These are phyloP conservation scores for Auricularia heimuer DNA, from an alignment of 768 basidiomycete species.

Conservation along the genomic window DNA sequence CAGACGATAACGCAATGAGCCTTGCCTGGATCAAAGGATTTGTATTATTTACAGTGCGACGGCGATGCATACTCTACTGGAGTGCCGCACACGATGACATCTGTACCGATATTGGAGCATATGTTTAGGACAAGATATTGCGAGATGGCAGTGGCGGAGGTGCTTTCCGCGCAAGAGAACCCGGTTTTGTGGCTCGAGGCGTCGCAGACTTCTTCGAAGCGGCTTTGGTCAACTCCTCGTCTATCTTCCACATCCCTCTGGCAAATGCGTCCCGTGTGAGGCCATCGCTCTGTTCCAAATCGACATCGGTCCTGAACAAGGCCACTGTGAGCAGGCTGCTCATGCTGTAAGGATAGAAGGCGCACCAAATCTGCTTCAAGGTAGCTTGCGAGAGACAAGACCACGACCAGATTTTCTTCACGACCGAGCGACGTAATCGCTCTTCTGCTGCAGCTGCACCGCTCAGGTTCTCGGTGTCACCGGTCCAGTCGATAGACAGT, in stretches of 20 bases:
- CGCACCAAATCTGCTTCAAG: conserved; percentile 60
- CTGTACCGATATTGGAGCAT: not conserved
- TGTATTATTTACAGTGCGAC: not conserved
- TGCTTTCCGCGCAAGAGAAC: not conserved
- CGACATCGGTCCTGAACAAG: conserved; percentile 56
- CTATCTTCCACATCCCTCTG: conserved; percentile 78
- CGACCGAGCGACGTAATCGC: conserved; percentile 43
- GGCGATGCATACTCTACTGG: not conserved
- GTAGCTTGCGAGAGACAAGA: conserved; percentile 45
- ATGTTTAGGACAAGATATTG: not conserved
- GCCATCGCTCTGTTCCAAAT: conserved; percentile 42
- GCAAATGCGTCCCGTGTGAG: conserved; percentile 59
- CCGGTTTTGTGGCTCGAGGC: not conserved
- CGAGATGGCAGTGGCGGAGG: not conserved
- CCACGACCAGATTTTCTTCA: conserved; percentile 52
- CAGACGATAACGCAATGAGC: not conserved
- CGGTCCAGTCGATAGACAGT: conserved; percentile 43
- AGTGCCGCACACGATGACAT: not conserved
- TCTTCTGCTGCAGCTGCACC: conserved; percentile 32
- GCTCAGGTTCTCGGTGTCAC: conserved; percentile 18
- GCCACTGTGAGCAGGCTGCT: not conserved
- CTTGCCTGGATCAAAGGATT: not conserved
- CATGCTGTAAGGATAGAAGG: conserved; percentile 5
- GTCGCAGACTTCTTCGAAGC: not conserved
- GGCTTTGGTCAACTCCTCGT: conserved; percentile 66